Evolutionary conservation across 495 filamentous ascomycete species (phyloP), one percentile per base, ranked within the genome.

Genomic region (Monascus purpureus): DNA sequence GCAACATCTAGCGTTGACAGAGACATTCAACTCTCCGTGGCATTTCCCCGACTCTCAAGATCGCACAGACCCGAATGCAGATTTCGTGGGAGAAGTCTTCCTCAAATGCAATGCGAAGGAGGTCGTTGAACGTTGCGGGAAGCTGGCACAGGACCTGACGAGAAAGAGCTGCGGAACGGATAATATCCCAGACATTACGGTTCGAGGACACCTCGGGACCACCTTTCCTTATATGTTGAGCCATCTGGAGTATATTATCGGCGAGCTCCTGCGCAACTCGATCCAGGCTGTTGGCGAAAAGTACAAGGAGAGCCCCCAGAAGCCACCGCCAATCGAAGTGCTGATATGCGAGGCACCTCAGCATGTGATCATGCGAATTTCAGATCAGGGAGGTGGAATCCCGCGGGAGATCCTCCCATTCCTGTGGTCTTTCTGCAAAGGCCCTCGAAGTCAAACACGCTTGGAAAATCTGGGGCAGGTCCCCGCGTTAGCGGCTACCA

Each of bases 211-310:
- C 45, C 58, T 87, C 4, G 73, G 82, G 5, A 85, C 84, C 0
- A 93, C 77, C 6, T 96, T 99, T 49, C 92, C 92, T 2, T 99
- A 94, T 40, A 96, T 96, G 37, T 71, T 92, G 13, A 88, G 79
- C 43, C 92, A 96, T 49, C 65, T 99, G 30, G 85, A 99, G 57
- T 99, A 96, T 49, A 95, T 96, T 44, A 72, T 96, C 35, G 86
- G 90, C 22, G 90, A 99, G 55, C 75, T 99, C 8, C 67, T 99
- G 12, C 77, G 90, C 35, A 99, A 99, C 56, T 88, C 83, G 1
- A 77, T 99, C 15, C 86, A 96, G 53, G 88, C 85, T 14, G 77
- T 87, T 3, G 74, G 86, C 23, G 90, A 94, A 44, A 73, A 72
- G 43, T 67, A 70, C 17, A 45, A 55, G 5, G 44, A 55, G 15